Evolutionary conservation across 139 green algal genomes (phyloP).

Genomic region (Picochlorum costavermella): DNA sequence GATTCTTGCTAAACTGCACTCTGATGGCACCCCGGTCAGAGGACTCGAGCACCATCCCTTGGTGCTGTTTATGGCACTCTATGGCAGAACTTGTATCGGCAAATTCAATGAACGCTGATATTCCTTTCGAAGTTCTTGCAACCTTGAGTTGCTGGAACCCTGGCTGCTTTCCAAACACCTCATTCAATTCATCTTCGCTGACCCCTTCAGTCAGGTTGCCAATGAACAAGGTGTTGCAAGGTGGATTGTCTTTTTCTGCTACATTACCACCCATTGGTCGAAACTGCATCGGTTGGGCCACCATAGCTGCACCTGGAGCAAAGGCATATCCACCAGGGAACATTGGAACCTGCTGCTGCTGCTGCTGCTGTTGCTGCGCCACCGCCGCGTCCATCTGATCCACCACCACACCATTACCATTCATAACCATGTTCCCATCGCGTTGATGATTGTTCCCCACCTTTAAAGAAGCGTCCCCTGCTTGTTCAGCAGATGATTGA

Average conservation of each 20-base stretch:
- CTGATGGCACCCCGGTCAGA: constrained; percentile 72
- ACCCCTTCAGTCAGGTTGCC: constrained; percentile 64
- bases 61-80: constrained; percentile 54
- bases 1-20: constrained; percentile 86
- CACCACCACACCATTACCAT: too few species aligned
- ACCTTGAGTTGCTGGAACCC: constrained; percentile 81
- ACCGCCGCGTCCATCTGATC: too few species aligned
- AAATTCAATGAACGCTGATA: constrained; percentile 87
- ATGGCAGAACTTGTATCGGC: constrained; percentile 54
- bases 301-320: background rate
- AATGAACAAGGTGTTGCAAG: constrained; percentile 94
- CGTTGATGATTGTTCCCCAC: too few species aligned
- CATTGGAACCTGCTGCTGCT: too few species aligned
- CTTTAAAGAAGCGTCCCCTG: background rate
- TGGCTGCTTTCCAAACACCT: constrained; percentile 49
- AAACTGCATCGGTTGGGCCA: constrained; percentile 11
- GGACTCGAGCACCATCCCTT: constrained; percentile 58
- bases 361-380: too few species aligned
- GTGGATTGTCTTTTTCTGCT: constrained; percentile 69
- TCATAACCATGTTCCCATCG: too few species aligned
- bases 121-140: constrained; percentile 37
- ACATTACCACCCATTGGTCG: constrained; percentile 61
- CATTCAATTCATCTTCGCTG: constrained; percentile 57
- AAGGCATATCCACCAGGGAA: background rate
- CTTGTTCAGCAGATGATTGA: background rate